A percentile compares a stretch with the other conserved stretches of the same genome.
These are phyloP conservation scores for Erysiphe pulchra DNA, from an alignment of 2,329 filamentous ascomycete genomes.

Conservation along the genomic window DNA sequence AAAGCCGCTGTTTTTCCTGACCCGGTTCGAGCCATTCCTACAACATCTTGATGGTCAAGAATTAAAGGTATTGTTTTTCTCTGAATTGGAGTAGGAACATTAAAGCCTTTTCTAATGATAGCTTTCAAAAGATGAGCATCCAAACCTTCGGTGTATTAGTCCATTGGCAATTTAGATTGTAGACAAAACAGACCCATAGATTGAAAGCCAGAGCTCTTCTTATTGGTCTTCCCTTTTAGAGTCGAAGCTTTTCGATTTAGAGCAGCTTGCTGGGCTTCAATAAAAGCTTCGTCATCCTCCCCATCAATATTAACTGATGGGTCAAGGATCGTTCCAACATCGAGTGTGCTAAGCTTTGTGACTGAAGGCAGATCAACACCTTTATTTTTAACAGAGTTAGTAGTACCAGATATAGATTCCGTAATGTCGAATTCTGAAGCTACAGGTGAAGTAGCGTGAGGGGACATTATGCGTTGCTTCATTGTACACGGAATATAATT, in stretches of 20 bases:
- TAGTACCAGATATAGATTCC: constrained; percentile 35
- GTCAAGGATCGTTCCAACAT: constrained; percentile 35
- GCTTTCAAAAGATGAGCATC: constrained; percentile 68
- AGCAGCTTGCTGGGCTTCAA: constrained; percentile 64
- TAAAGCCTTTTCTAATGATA: constrained; percentile 83
- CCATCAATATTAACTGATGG: constrained; percentile 26
- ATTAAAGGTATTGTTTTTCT: constrained; percentile 86
- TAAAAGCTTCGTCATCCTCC: constrained; percentile 66
- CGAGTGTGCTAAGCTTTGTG: constrained; percentile 22
- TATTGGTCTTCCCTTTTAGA: constrained; percentile 59
- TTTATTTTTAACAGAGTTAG: constrained; percentile 25
- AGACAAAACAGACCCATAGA: constrained; percentile 45
- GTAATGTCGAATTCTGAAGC: constrained; percentile 81
- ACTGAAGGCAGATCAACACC: constrained; percentile 12
- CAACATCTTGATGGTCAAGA: constrained; percentile 77
- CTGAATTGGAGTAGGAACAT: constrained; percentile 89
- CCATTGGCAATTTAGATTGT: not conserved
- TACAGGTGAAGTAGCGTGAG: constrained; percentile 53
- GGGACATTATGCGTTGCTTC: constrained; percentile 27
- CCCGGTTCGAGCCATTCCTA: constrained; percentile 96
- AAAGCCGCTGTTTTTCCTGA: constrained; percentile 97
- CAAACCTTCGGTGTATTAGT: constrained; percentile 25
- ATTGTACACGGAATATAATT: no score
- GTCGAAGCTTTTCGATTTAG: constrained; percentile 69
- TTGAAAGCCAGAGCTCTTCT: constrained; percentile 93